A percentile compares a stretch with the other conserved stretches of the same genome.
Evolutionary conservation across 2,329 filamentous ascomycete genomes (phyloP).

Genomic region (Leptographium procerum): DNA sequence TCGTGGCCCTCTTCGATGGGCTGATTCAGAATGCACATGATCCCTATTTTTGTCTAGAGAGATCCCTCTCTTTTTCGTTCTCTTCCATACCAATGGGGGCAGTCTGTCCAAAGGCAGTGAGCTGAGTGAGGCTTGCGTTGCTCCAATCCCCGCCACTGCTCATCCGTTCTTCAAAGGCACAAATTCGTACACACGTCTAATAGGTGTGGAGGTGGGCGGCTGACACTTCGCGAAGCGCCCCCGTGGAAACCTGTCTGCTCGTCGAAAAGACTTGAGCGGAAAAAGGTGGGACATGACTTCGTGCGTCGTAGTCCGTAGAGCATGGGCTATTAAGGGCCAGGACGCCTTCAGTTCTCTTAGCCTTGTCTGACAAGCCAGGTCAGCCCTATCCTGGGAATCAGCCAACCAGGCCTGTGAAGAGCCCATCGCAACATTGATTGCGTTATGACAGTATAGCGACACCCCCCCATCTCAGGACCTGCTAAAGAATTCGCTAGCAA

Average conservation of each 20-base stretch:
- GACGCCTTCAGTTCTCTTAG: constrained; percentile 4
- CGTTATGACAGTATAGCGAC: background rate
- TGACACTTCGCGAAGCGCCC: background rate
- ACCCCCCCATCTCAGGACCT: background rate
- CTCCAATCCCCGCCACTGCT: background rate
- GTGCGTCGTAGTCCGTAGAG: too few species aligned
- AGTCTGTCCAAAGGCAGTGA: background rate
- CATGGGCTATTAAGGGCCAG: background rate
- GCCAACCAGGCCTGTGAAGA: background rate
- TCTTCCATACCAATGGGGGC: background rate
- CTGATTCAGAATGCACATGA: background rate
- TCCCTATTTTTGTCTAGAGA: background rate
- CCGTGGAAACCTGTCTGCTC: background rate
- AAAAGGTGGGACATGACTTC: background rate
- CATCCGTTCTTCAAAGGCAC: background rate
- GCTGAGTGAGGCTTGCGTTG: background rate
- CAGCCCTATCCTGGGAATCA: background rate
- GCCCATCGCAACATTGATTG: background rate
- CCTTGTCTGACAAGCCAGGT: constrained; percentile 2
- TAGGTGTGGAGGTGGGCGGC: background rate
- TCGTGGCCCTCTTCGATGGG: background rate
- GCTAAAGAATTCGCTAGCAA: background rate
- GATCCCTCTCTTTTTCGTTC: background rate
- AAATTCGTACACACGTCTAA: too few species aligned
- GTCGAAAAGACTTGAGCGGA: background rate